phyloP scores from a whole-genome alignment of 2,329 filamentous ascomycete genomes.

The Neonectria neomacrospora region DNA sequence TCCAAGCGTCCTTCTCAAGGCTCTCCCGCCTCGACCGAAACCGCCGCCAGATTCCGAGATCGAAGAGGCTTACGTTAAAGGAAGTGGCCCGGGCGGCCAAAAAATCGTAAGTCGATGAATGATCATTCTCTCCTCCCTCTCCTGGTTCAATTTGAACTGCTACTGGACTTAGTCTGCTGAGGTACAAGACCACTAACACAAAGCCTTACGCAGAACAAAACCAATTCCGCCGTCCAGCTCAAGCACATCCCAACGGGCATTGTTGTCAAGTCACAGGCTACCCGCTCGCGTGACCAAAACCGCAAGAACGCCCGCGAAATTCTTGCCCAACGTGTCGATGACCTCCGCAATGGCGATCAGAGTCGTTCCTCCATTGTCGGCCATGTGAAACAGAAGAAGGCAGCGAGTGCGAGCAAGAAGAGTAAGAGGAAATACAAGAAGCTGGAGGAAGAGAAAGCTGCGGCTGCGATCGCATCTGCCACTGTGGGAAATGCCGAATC shows the following conservation, averaged over 20 bases:
- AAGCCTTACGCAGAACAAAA: conserved; percentile 79
- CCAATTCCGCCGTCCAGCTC: conserved; percentile 91
- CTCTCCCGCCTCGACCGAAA: conserved; percentile 77
- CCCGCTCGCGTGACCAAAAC: conserved; percentile 87
- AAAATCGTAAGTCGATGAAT: conserved; percentile 75
- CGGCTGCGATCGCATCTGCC: neutral
- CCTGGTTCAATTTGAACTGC: neutral
- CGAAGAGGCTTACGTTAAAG: conserved; percentile 87
- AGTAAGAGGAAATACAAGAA: conserved; percentile 80
- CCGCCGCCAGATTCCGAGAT: conserved; percentile 82
- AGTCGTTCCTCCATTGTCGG: conserved; percentile 74
- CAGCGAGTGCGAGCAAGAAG: conserved; percentile 85
- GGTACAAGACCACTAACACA: conserved; percentile 14
- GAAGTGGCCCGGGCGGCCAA: conserved; percentile 91
- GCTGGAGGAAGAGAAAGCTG: conserved; percentile 62
- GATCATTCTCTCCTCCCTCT: neutral
- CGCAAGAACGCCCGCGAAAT: conserved; percentile 83
- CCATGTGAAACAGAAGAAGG: conserved; percentile 72
- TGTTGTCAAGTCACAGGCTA: conserved; percentile 94
- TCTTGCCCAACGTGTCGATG: conserved; percentile 79
- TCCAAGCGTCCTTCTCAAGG: conserved; percentile 57
- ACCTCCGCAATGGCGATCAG: conserved; percentile 75
- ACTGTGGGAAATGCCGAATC: neutral
- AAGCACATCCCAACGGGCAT: conserved; percentile 91
- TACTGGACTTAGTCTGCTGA: neutral